Percentiles rank a stretch among this genome's conserved stretches.
phyloP scores from a whole-genome alignment of 2,329 filamentous ascomycete species.

The Sclerotinia minor region DNA sequence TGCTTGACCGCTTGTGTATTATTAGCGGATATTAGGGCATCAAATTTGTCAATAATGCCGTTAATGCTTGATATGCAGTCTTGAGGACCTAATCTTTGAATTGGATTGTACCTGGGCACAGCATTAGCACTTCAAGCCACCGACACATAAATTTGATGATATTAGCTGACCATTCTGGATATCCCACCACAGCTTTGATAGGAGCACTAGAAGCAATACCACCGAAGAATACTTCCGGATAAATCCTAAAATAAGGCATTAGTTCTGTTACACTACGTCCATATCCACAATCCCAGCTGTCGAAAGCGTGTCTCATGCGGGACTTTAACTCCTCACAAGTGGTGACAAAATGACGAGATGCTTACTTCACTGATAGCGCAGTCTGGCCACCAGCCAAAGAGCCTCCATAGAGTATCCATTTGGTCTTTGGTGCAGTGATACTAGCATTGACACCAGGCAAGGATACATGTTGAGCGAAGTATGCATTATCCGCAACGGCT shows the following conservation, averaged over 20 bases:
- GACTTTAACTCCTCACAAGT: neutral
- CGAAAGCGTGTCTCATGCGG: neutral
- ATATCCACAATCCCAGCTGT: neutral
- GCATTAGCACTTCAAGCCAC: neutral
- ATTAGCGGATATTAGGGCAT: slow-evolving; percentile 47
- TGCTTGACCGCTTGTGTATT: slow-evolving; percentile 47
- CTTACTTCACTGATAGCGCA: slow-evolving; percentile 46
- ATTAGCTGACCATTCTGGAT: slow-evolving; percentile 48
- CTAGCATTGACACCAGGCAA: slow-evolving; percentile 48
- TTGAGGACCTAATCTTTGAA: slow-evolving; percentile 51
- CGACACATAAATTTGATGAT: neutral
- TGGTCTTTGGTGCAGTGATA: slow-evolving; percentile 48
- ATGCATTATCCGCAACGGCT: slow-evolving; percentile 53
- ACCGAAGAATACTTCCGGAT: slow-evolving; percentile 49
- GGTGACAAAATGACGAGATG: neutral
- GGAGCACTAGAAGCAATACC: slow-evolving; percentile 52
- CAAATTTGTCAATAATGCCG: slow-evolving; percentile 52
- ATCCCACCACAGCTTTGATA: slow-evolving; percentile 46
- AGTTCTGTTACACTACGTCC: neutral
- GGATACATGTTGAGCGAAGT: slow-evolving; percentile 51
- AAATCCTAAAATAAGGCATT: slow-evolving; percentile 33
- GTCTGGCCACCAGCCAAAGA: slow-evolving; percentile 47
- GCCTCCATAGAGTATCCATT: slow-evolving; percentile 50
- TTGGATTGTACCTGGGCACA: slow-evolving; percentile 44
- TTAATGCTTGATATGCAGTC: slow-evolving; percentile 53